Percentiles rank a stretch among this genome's conserved stretches.
Evolutionary conservation across 2,329 filamentous ascomycete genomes (phyloP).

Genomic region (Beauveria sp.): DNA sequence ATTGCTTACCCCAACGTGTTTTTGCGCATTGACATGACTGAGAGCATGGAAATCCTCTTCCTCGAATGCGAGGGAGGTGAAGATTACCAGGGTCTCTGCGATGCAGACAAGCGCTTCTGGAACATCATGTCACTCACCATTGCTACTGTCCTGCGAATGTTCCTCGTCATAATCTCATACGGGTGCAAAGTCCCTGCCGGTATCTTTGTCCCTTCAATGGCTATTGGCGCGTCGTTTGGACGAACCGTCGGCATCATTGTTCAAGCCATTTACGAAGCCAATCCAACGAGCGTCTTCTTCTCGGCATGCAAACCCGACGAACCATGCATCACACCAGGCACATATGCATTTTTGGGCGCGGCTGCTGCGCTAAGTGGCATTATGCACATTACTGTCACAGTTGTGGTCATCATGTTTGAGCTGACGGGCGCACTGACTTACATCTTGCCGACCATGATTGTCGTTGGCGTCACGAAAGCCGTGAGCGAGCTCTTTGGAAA

Average conservation of each 20-base stretch:
- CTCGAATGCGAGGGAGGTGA: conserved; percentile 83
- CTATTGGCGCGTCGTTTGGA: conserved; percentile 88
- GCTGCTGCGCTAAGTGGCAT: conserved; percentile 88
- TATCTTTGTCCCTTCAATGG: conserved; percentile 98
- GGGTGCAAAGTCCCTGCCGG: conserved; percentile 96
- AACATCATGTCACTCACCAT: conserved; percentile 73
- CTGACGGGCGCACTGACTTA: conserved; percentile 95
- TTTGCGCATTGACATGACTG: conserved; percentile 93
- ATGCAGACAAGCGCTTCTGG: conserved; percentile 63
- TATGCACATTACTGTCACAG: conserved; percentile 95
- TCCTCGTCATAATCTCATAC: conserved; percentile 91
- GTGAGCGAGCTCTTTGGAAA: conserved; percentile 88
- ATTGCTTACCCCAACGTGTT: conserved; percentile 98
- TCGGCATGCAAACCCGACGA: conserved; percentile 81
- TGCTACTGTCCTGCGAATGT: conserved; percentile 72
- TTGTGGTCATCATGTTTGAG: conserved; percentile 99
- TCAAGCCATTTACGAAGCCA: conserved; percentile 76
- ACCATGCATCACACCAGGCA: conserved; percentile 93
- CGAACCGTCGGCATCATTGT: conserved; percentile 92
- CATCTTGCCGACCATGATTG: conserved; percentile 97
- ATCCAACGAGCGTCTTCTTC: conserved; percentile 79
- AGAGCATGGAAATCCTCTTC: conserved; percentile 98
- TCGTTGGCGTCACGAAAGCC: conserved; percentile 92
- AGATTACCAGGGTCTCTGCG: conserved; percentile 85
- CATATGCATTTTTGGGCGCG: conserved; percentile 91